Evolutionary conservation across 2,329 filamentous ascomycete species (phyloP).

Genomic region (Leptographium wingfieldii): DNA sequence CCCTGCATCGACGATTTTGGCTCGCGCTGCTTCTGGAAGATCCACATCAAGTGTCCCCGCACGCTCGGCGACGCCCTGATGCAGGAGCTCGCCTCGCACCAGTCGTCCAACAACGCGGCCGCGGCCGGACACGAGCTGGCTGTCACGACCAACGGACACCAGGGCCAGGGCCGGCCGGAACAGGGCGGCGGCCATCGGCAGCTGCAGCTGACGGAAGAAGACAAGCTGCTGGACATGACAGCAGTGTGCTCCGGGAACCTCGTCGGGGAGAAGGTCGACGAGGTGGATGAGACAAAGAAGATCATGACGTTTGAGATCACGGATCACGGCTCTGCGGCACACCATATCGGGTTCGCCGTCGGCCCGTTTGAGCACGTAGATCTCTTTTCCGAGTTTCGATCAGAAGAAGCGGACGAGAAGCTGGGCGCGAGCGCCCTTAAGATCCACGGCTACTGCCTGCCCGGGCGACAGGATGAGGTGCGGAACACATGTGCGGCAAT

Average conservation of each 20-base stretch:
- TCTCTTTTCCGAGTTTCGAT: slow-evolving; percentile 70
- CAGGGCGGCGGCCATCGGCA: slow-evolving; percentile 14
- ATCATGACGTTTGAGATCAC: slow-evolving; percentile 66
- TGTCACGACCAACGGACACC: neutral
- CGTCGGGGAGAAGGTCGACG: slow-evolving; percentile 69
- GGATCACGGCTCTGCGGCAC: slow-evolving; percentile 58
- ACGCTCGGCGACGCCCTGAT: slow-evolving; percentile 69
- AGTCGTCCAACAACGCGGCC: slow-evolving; percentile 10
- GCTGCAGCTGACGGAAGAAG: slow-evolving; percentile 51
- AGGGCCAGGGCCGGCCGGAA: slow-evolving; percentile 10
- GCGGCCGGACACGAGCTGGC: neutral
- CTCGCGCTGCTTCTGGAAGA: slow-evolving; percentile 66
- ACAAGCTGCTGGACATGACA: slow-evolving; percentile 76
- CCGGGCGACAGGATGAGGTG: slow-evolving; percentile 68
- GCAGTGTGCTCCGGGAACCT: slow-evolving; percentile 86
- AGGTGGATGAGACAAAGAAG: slow-evolving; percentile 68
- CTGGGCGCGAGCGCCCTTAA: slow-evolving; percentile 80
- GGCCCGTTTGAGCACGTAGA: slow-evolving; percentile 93
- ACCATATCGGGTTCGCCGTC: slow-evolving; percentile 86
- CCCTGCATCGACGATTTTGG: slow-evolving; percentile 83
- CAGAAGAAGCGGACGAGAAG: slow-evolving; percentile 83
- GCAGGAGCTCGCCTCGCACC: slow-evolving; percentile 31
- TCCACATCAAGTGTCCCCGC: slow-evolving; percentile 74
- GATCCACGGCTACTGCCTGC: slow-evolving; percentile 83
- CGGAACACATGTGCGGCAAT: slow-evolving; percentile 78